Conservation (phyloP, 2,329 filamentous ascomycete genomes). For the Sporothrix protearum region DNA sequence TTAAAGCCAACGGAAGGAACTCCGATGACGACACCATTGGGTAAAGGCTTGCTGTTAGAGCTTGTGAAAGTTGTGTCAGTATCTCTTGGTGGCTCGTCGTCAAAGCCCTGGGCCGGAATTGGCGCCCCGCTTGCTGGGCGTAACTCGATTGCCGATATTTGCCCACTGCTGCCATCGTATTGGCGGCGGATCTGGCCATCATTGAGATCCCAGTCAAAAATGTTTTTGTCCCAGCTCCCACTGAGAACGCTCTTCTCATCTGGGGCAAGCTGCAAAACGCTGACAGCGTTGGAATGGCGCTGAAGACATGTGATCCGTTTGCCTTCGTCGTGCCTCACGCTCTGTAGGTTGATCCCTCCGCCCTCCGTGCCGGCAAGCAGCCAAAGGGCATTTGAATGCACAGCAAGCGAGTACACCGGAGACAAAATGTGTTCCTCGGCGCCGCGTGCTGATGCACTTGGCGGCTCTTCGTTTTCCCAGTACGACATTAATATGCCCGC, state of each 20-base stretch:
- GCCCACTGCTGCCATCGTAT: constrained; percentile 73
- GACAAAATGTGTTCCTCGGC: constrained; percentile 66
- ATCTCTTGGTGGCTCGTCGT: constrained; percentile 54
- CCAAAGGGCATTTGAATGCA: constrained; percentile 88
- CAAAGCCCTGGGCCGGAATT: constrained; percentile 65
- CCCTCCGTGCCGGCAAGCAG: constrained; percentile 85
- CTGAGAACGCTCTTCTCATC: constrained; percentile 87
- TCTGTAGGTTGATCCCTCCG: constrained; percentile 88
- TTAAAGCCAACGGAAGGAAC: constrained; percentile 34
- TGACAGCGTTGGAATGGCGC: constrained; percentile 87
- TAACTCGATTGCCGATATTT: constrained; percentile 85
- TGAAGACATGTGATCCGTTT: constrained; percentile 79
- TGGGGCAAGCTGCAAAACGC: constrained; percentile 73
- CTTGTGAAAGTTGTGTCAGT: constrained; percentile 71
- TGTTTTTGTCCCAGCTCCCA: constrained; percentile 93
- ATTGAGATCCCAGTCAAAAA: constrained; percentile 93
- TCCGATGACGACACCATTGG: constrained; percentile 50
- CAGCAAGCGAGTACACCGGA: constrained; percentile 89
- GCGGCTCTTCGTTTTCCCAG: constrained; percentile 92
- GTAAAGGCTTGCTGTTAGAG: constrained; percentile 63
- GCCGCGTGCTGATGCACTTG: constrained; percentile 39
- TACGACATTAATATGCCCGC: constrained; percentile 92
- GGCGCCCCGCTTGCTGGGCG: constrained; percentile 72
- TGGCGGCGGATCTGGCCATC: constrained; percentile 71
- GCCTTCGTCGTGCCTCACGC: constrained; percentile 89